Base-by-base conservation (phyloP, 2,329 filamentous ascomycete species). In the Verruconis gallopava region DNA sequence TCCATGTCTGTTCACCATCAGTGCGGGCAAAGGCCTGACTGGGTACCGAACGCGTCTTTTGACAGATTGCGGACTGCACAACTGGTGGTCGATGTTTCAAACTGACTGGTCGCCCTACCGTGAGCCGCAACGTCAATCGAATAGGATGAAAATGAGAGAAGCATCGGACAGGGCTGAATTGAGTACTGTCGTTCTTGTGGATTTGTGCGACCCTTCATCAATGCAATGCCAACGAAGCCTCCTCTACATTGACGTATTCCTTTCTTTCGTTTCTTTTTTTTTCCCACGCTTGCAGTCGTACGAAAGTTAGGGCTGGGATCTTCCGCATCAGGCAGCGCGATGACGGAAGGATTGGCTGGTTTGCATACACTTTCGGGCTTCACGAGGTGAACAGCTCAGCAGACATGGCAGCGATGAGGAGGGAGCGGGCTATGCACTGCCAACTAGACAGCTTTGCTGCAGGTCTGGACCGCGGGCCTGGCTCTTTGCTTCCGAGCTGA, bases 1-100 rank as follows among this genome's bases (percentile, higher is more conserved):
- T 35, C 4, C 15, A 38, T 19, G 9, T 28, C 20, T 37, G 38
- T 45, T 44, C 51, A 47, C 58, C 58, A 49, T 47, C 48, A 51
- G 47, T 40, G 47, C 52, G 58, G 58, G 48, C 52, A 49, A 22
- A 48, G 44, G 48, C 49, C 50, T 58, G 48, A 61, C 59, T 59
- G 58, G 57, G 44, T 60, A 61, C 57, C 25, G 25, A n/a, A 9
- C n/a, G 9, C n/a, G 25, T 30, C 25, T n/a, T 9, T 30, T 30
- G 25, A 30, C 25, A 30, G 25, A n/a, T 30, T 30, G 25, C n/a
- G 25, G 25, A 30, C 25, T 9, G n/a, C n/a, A n/a, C n/a, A n/a
- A n/a, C n/a, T n/a, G n/a, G n/a, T n/a, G n/a, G n/a, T n/a, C n/a
- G n/a, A 30, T 30, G 9, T 30, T 30, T 30, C 25, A 30, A 9